A percentile compares a stretch with the other conserved stretches of the same genome.
These are phyloP conservation scores for Apiospora rasikravindrae DNA, from an alignment of 2,329 filamentous ascomycete species.

Conservation along the genomic window DNA sequence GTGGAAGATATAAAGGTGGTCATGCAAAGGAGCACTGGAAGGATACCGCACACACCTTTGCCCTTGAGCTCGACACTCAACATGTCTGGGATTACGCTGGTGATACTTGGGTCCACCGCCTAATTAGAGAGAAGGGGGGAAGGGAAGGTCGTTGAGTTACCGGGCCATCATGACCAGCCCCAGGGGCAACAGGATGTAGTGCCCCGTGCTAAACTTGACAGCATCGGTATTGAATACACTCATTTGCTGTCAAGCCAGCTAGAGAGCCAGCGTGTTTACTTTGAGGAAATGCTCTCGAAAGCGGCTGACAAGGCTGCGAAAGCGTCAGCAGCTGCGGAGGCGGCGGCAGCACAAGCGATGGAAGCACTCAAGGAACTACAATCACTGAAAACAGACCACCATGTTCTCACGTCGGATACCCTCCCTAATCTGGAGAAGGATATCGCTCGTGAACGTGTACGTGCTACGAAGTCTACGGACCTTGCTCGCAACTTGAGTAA, in stretches of 20 bases:
- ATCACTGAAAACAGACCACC: constrained; percentile 59
- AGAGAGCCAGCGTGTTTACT: constrained; percentile 91
- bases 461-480: constrained; percentile 73
- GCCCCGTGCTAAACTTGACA: constrained; percentile 71
- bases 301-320: constrained; percentile 87
- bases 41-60: constrained; percentile 85
- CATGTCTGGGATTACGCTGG: constrained; percentile 98
- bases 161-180: constrained; percentile 51
- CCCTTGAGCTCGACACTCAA: constrained; percentile 90
- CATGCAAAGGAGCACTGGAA: constrained; percentile 96
- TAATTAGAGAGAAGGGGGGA: constrained; percentile 94
- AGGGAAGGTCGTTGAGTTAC: constrained; percentile 90
- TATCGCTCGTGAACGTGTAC: constrained; percentile 68
- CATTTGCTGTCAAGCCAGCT: constrained; percentile 92
- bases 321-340: constrained; percentile 70
- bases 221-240: constrained; percentile 91
- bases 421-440: constrained; percentile 76
- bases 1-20: constrained; percentile 90
- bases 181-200: constrained; percentile 67
- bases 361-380: constrained; percentile 56
- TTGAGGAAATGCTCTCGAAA: constrained; percentile 88
- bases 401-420: constrained; percentile 56
- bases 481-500: constrained; percentile 78
- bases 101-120: constrained; percentile 92
- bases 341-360: constrained; percentile 57